Conservation (phyloP, 192 early-diverging fungal genomes). For the Coemansia interrupta region DNA sequence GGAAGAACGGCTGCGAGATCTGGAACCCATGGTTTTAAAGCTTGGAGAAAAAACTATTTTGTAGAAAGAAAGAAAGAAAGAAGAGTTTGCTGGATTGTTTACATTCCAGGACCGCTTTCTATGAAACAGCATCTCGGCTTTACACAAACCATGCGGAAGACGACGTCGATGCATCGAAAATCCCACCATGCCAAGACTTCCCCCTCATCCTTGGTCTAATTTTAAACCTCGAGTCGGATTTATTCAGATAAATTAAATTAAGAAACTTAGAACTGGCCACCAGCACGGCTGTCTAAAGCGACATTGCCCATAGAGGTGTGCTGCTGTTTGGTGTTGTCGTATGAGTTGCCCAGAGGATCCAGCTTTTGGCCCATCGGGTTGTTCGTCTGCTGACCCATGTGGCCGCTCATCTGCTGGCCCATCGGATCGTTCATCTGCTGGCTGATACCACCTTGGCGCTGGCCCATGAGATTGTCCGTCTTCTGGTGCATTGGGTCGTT, state of each 20-base stretch:
- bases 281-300: neutral
- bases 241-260: no score
- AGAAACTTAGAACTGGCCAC: neutral
- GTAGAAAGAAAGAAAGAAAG: neutral
- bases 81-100: neutral
- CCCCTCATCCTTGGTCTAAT: no score
- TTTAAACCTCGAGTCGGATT: no score
- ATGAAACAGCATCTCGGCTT: no score
- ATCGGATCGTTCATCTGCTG: neutral
- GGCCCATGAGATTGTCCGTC: no score
- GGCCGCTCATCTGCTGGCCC: neutral
- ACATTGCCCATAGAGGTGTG: neutral
- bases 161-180: no score
- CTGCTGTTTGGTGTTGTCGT: neutral
- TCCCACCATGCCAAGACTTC: no score
- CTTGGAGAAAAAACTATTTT: neutral
- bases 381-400: neutral
- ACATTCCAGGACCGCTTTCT: no score
- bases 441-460: no score
- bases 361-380: neutral
- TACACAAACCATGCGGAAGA: no score
- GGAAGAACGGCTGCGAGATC: constrained; percentile 4
- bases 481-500: neutral
- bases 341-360: constrained; percentile 1
- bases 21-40: constrained; percentile 1